Evolutionary conservation across 805 yeast genomes (phyloP).

Genomic region (Suhomyces canberraensis): DNA sequence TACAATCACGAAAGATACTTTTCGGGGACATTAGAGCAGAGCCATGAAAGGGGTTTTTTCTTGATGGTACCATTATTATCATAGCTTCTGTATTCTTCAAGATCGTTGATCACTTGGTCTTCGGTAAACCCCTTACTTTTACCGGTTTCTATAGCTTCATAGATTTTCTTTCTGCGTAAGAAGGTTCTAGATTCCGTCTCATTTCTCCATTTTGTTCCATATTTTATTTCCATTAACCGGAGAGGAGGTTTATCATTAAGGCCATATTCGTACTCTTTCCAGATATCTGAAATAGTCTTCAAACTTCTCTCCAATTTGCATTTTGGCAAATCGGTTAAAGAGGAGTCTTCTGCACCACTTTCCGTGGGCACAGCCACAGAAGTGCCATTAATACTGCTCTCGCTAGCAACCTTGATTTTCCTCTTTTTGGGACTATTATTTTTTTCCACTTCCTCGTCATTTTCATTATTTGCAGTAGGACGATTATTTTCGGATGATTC

Average conservation of each 20-base stretch:
- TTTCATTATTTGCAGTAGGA: background rate
- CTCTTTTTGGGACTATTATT: slow-evolving; percentile 3
- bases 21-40: slow-evolving; percentile 13
- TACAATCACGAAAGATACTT: slow-evolving; percentile 7
- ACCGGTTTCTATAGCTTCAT: slow-evolving; percentile 54
- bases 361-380: background rate
- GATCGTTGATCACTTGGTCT: slow-evolving; percentile 40
- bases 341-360: background rate
- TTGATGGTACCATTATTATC: slow-evolving; percentile 39
- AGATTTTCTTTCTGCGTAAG: slow-evolving; percentile 50
- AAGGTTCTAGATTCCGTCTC: slow-evolving; percentile 54
- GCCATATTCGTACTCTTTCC: slow-evolving; percentile 57
- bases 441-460: slow-evolving; percentile 1
- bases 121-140: slow-evolving; percentile 41
- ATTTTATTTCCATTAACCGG: slow-evolving; percentile 45
- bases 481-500: background rate
- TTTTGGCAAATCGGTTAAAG: background rate
- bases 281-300: slow-evolving; percentile 37
- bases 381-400: background rate
- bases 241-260: slow-evolving; percentile 51
- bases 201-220: slow-evolving; percentile 54
- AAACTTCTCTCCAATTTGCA: slow-evolving; percentile 13
- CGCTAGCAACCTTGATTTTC: background rate
- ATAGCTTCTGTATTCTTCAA: slow-evolving; percentile 44
- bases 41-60: slow-evolving; percentile 19